Conservation (phyloP, 768 basidiomycete species). For the Grammothele lineata region DNA sequence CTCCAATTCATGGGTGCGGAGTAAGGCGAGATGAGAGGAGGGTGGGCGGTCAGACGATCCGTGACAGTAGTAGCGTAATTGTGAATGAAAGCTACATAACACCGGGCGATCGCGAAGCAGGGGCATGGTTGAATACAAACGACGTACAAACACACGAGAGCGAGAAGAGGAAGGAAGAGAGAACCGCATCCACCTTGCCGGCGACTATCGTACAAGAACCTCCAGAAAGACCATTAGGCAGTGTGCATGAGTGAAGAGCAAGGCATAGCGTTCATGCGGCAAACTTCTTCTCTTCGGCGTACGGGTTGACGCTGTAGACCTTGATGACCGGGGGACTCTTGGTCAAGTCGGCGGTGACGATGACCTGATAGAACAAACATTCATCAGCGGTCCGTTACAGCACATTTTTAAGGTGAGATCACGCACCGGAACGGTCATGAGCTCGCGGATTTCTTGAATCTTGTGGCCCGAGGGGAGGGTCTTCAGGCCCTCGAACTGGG, state of each 20-base stretch:
- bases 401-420: constrained; percentile 1
- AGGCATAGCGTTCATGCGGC: background rate
- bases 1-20: too few relatives aligned
- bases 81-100: background rate
- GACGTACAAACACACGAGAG: constrained; percentile 5
- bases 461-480: constrained; percentile 74
- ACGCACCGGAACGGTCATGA: constrained; percentile 90
- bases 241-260: background rate
- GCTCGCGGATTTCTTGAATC: constrained; percentile 91
- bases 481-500: constrained; percentile 81
- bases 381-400: background rate
- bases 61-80: background rate
- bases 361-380: constrained; percentile 55
- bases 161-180: background rate
- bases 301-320: constrained; percentile 94
- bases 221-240: constrained; percentile 1
- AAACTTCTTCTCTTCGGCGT: constrained; percentile 54
- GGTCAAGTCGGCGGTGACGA: constrained; percentile 90
- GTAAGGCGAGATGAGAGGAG: background rate
- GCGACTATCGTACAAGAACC: constrained; percentile 19
- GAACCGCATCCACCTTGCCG: constrained; percentile 4
- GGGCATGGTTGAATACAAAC: constrained; percentile 1
- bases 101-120: constrained; percentile 5
- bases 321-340: constrained; percentile 97
- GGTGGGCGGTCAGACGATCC: background rate